A percentile compares a stretch with the other conserved stretches of the same genome.
Evolutionary conservation across 768 basidiomycete genomes (phyloP).

Genomic region (Naganishia randhawae): DNA sequence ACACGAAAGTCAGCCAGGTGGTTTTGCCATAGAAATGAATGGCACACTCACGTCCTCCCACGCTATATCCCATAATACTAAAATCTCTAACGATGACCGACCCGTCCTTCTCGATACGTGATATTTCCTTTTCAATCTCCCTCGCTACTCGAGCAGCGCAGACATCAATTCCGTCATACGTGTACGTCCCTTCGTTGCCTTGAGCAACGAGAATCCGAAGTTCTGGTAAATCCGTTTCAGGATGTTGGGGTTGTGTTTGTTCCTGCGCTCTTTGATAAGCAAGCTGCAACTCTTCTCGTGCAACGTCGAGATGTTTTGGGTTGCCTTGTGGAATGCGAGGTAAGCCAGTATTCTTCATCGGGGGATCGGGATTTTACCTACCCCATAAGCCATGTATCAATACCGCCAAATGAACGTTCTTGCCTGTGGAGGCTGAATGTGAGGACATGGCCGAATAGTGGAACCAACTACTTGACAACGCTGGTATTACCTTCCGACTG

Average conservation of each 20-base stretch:
- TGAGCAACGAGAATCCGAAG: neutral
- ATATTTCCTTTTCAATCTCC: neutral
- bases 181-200: neutral
- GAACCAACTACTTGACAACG: neutral
- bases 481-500: neutral
- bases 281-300: neutral
- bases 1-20: neutral
- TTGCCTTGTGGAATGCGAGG: neutral
- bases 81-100: neutral
- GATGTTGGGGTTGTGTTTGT: neutral
- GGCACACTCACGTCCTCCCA: constrained; percentile 34
- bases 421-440: neutral
- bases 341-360: neutral
- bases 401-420: neutral
- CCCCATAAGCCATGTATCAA: neutral
- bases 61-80: neutral
- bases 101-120: neutral
- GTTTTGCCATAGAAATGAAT: neutral
- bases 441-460: neutral
- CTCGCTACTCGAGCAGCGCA: neutral
- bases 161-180: neutral
- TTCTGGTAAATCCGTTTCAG: neutral
- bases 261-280: neutral
- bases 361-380: neutral
- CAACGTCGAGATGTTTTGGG: neutral